Evolutionary conservation across 805 yeast genomes (phyloP).

Genomic region (Ogataea pilisensis): DNA sequence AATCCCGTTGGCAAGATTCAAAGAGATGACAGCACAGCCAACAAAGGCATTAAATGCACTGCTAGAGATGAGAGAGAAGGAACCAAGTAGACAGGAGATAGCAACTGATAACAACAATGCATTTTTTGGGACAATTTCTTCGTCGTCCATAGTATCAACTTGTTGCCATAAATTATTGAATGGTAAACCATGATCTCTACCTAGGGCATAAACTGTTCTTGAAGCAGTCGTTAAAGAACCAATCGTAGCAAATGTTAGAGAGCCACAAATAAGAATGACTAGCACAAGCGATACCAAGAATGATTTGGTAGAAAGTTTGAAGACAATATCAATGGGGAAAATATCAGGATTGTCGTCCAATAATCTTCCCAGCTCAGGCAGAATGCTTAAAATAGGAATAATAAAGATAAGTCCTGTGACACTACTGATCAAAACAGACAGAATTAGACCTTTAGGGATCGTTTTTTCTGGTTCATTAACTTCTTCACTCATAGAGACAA

Average conservation of each 20-base stretch:
- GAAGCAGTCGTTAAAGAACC: slow-evolving; percentile 81
- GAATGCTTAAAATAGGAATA: slow-evolving; percentile 63
- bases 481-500: slow-evolving; percentile 79
- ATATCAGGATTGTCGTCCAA: slow-evolving; percentile 61
- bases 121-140: slow-evolving; percentile 63
- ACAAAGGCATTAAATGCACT: slow-evolving; percentile 81
- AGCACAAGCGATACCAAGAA: slow-evolving; percentile 64
- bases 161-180: slow-evolving; percentile 58
- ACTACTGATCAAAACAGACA: slow-evolving; percentile 60
- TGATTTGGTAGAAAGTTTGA: slow-evolving; percentile 66
- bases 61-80: slow-evolving; percentile 62
- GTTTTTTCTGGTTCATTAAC: slow-evolving; percentile 70
- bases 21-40: slow-evolving; percentile 74
- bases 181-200: slow-evolving; percentile 81
- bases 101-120: slow-evolving; percentile 63
- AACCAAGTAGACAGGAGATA: slow-evolving; percentile 55
- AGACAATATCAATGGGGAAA: slow-evolving; percentile 75
- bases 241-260: slow-evolving; percentile 70
- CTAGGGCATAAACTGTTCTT: slow-evolving; percentile 75
- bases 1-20: slow-evolving; percentile 72
- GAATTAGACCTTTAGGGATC: slow-evolving; percentile 69
- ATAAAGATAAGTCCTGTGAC: slow-evolving; percentile 70
- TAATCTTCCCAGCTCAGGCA: slow-evolving; percentile 59
- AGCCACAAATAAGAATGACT: slow-evolving; percentile 62
- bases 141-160: slow-evolving; percentile 51